phyloP scores from a whole-genome alignment of 2,329 filamentous ascomycete species.

The Acrodontium crateriforme region DNA sequence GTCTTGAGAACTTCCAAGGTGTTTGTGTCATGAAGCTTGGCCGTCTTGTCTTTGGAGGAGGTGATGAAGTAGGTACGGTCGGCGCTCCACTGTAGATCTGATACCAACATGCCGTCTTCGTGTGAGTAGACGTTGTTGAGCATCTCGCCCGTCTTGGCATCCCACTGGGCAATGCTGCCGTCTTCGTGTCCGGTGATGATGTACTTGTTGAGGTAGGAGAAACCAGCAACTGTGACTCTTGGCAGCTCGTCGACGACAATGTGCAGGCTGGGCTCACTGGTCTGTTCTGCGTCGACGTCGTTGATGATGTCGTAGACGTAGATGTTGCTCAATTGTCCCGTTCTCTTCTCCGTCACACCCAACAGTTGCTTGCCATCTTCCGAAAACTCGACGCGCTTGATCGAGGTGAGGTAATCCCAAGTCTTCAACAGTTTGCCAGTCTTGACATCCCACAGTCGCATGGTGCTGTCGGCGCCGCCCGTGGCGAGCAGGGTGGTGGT shows the following conservation, averaged over 20 bases:
- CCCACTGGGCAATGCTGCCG: constrained; percentile 79
- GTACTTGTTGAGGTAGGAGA: constrained; percentile 87
- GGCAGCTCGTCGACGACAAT: constrained; percentile 83
- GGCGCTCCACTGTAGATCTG: constrained; percentile 84
- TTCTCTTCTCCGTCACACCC: constrained; percentile 95
- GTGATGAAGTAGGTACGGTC: constrained; percentile 99
- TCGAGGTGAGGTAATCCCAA: constrained; percentile 93
- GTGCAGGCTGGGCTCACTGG: constrained; percentile 64
- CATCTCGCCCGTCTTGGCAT: constrained; percentile 79
- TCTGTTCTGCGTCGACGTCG: constrained; percentile 72
- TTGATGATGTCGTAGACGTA: constrained; percentile 80
- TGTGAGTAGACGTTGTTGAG: constrained; percentile 71
- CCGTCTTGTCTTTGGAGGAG: constrained; percentile 92
- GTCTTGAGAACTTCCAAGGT: constrained; percentile 89
- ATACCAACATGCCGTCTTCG: constrained; percentile 70
- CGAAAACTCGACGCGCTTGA: constrained; percentile 96
- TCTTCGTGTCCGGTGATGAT: constrained; percentile 98
- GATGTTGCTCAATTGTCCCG: constrained; percentile 90
- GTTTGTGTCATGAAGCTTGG: constrained; percentile 77
- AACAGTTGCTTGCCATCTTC: constrained; percentile 83
- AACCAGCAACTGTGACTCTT: constrained; percentile 95
- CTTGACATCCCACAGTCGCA: constrained; percentile 92
- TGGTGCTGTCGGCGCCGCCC: constrained; percentile 95
- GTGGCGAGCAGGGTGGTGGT: constrained; percentile 84
- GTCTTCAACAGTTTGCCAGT: constrained; percentile 86